Conservation (phyloP, 306 rosid genomes). For the Medicago lupulina region DNA sequence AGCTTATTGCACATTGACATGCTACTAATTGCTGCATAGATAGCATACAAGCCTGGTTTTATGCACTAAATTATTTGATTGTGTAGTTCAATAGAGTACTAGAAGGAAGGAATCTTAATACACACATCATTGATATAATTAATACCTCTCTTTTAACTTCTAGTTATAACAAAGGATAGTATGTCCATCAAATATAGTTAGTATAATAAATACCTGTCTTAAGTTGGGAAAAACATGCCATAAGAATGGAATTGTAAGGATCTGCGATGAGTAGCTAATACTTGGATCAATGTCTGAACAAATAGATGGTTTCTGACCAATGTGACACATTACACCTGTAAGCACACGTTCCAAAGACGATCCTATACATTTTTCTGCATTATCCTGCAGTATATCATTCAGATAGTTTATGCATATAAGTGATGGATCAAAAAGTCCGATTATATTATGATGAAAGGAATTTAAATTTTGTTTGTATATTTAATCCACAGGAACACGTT, state of each 20-base stretch:
- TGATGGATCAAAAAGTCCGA: conserved; percentile 24
- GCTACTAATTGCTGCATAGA: conserved; percentile 21
- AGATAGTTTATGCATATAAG: conserved; percentile 32
- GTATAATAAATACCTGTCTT: conserved; percentile 64
- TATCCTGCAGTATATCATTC: conserved; percentile 62
- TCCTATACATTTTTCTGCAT: conserved; percentile 43
- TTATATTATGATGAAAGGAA: conserved; percentile 22
- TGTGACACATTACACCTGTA: conserved; percentile 64
- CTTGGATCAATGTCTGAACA: conserved; percentile 66
- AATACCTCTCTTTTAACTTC: conserved; percentile 14
- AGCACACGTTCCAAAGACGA: conserved; percentile 83
- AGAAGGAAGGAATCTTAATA: conserved; percentile 23
- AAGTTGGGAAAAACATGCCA: conserved; percentile 82
- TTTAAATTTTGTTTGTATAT: conserved; percentile 15
- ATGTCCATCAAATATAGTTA: conserved; percentile 28
- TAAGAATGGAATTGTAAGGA: conserved; percentile 84
- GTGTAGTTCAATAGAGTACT: conserved; percentile 28
- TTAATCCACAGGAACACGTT: conserved; percentile 27
- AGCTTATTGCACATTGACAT: conserved; percentile 17
- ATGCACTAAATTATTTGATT: conserved; percentile 26
- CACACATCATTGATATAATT: conserved; percentile 17
- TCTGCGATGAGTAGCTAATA: conserved; percentile 86
- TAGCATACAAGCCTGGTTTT: conserved; percentile 1
- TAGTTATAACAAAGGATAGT: conserved; percentile 20
- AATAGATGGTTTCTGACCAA: conserved; percentile 73